phyloP scores from a whole-genome alignment of 2,329 filamentous ascomycete species.

The Camillea tinctor region DNA sequence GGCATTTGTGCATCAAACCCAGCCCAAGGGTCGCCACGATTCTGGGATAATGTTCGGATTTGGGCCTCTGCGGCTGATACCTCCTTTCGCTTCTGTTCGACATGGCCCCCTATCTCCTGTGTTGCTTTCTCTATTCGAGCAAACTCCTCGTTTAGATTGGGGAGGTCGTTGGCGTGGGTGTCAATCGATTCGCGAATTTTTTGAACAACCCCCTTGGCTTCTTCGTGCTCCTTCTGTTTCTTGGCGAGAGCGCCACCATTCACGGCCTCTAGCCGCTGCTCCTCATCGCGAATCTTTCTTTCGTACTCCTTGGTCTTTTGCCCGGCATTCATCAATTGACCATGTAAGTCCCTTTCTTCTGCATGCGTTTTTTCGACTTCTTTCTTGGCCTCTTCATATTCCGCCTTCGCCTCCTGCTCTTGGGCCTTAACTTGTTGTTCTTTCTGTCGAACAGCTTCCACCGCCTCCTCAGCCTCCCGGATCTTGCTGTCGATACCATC shows the following conservation, averaged over 20 bases:
- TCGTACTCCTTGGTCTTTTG: conserved; percentile 45
- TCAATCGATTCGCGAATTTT: conserved; percentile 38
- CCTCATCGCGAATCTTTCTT: conserved; percentile 53
- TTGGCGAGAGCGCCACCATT: conserved; percentile 68
- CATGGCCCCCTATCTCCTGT: conserved; percentile 30
- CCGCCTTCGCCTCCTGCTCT: conserved; percentile 48
- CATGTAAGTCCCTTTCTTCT: conserved; percentile 65
- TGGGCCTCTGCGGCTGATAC: conserved; percentile 50
- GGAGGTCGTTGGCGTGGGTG: conserved; percentile 23
- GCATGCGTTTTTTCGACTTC: conserved; percentile 54
- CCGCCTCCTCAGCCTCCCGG: conserved; percentile 36
- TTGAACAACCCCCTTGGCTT: conserved; percentile 51
- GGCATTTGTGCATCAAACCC: conserved; percentile 65
- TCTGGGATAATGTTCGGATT: conserved; percentile 52
- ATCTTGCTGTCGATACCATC: conserved; percentile 46
- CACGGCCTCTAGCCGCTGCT: conserved; percentile 60
- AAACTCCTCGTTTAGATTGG: conserved; percentile 28
- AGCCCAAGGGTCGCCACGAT: conserved; percentile 58
- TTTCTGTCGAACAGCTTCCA: conserved; percentile 45
- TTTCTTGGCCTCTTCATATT: conserved; percentile 51
- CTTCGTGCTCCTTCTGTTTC: conserved; percentile 58
- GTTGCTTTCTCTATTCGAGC: conserved; percentile 25
- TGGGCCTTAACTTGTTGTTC: conserved; percentile 47
- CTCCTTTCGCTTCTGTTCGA: conserved; percentile 51
- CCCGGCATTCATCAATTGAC: conserved; percentile 54